Evolutionary conservation across 306 rosid species (phyloP).

Genomic region (Cucumis melo): DNA sequence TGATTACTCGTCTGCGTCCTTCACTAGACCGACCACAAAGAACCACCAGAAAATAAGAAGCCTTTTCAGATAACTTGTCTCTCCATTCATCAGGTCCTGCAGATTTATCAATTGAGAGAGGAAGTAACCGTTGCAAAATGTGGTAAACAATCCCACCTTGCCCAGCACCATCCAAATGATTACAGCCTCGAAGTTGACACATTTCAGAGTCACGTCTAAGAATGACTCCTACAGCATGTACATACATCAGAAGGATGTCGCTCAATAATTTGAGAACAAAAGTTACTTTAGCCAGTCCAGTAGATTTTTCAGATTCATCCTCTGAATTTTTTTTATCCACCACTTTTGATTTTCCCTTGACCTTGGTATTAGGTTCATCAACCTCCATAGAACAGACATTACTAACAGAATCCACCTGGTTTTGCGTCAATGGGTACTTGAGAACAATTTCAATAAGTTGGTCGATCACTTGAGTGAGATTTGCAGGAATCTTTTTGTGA

Average conservation of each 20-base stretch:
- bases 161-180: constrained; percentile 49
- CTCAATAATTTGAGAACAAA: constrained; percentile 90
- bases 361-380: constrained; percentile 80
- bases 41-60: constrained; percentile 85
- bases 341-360: constrained; percentile 91
- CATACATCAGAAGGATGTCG: constrained; percentile 90
- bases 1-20: constrained; percentile 83
- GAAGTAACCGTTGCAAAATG: constrained; percentile 60
- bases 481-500: constrained; percentile 84
- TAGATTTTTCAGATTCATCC: constrained; percentile 72
- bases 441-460: constrained; percentile 93
- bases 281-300: constrained; percentile 85
- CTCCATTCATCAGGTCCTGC: constrained; percentile 99
- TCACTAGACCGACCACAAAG: constrained; percentile 93
- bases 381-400: constrained; percentile 64
- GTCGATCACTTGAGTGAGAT: constrained; percentile 88
- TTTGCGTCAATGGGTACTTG: constrained; percentile 49
- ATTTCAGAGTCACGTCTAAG: constrained; percentile 85
- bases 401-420: constrained; percentile 35
- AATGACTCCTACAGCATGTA: constrained; percentile 82
- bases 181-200: constrained; percentile 69
- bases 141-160: constrained; percentile 69
- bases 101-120: constrained; percentile 69
- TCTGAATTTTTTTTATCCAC: constrained; percentile 43
- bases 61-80: constrained; percentile 82